Evolutionary conservation across 2,329 filamentous ascomycete species (phyloP).

Genomic region (Paracamarosporium sp.): DNA sequence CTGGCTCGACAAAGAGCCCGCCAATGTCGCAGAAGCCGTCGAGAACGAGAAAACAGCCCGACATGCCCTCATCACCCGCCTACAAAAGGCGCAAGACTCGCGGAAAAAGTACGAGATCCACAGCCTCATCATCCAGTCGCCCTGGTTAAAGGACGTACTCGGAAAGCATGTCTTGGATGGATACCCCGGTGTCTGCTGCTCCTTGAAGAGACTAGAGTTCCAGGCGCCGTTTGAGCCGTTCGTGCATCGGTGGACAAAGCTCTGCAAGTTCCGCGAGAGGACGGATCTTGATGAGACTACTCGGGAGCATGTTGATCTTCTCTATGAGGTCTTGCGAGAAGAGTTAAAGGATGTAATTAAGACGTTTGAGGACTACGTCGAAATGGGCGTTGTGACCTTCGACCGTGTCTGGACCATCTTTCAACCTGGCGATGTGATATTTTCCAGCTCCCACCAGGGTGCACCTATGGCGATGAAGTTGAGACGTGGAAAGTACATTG

Average conservation of each 20-base stretch:
- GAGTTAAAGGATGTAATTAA: slow-evolving; percentile 43
- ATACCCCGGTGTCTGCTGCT: slow-evolving; percentile 67
- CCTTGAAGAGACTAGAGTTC: slow-evolving; percentile 67
- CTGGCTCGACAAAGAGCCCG: slow-evolving; percentile 33
- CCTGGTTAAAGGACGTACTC: slow-evolving; percentile 64
- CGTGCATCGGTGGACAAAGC: slow-evolving; percentile 66
- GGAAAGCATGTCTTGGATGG: slow-evolving; percentile 58
- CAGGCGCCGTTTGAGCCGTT: slow-evolving; percentile 67
- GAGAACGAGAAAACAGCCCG: slow-evolving; percentile 67
- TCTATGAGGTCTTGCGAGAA: slow-evolving; percentile 42
- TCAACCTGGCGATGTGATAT: slow-evolving; percentile 40
- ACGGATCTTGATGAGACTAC: slow-evolving; percentile 25
- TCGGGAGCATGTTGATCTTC: slow-evolving; percentile 45
- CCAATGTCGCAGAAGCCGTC: slow-evolving; percentile 44
- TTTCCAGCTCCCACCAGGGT: slow-evolving; percentile 29
- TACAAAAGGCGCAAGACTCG: slow-evolving; percentile 57
- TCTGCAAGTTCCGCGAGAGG: slow-evolving; percentile 26
- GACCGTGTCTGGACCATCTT: slow-evolving; percentile 53
- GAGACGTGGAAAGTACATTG: slow-evolving; percentile 19
- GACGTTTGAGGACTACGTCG: background rate
- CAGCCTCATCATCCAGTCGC: slow-evolving; percentile 69
- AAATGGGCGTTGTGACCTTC: slow-evolving; percentile 45
- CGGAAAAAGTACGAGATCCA: slow-evolving; percentile 67
- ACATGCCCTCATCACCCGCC: slow-evolving; percentile 53
- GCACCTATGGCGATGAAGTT: slow-evolving; percentile 28